Percentiles rank a stretch among this genome's conserved stretches.
Conservation (phyloP, 2,329 filamentous ascomycete genomes). For the Decorospora gaudefroyi region DNA sequence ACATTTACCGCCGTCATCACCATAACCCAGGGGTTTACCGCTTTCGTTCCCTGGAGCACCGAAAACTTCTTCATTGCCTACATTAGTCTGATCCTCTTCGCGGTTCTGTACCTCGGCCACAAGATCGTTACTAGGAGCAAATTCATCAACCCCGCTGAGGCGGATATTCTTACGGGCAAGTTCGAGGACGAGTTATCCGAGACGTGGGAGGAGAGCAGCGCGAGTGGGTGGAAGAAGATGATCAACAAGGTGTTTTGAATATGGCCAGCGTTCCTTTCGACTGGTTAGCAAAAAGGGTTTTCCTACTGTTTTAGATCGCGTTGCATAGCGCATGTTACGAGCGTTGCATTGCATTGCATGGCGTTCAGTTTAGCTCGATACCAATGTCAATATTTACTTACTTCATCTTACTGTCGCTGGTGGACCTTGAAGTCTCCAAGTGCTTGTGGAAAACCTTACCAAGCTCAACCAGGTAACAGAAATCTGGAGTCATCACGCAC, state of each 20-base stretch:
- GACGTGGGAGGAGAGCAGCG: slow-evolving; percentile 42
- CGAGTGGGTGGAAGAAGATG: slow-evolving; percentile 41
- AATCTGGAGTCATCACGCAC: too few species aligned
- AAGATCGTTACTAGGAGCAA: slow-evolving; percentile 51
- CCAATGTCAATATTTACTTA: not conserved
- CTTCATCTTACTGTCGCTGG: not conserved
- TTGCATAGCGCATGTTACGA: not conserved
- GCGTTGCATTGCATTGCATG: not conserved
- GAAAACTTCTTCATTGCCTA: slow-evolving; percentile 48
- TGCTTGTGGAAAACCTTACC: not conserved
- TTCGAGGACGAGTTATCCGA: slow-evolving; percentile 38
- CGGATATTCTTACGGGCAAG: slow-evolving; percentile 51
- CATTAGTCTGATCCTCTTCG: slow-evolving; percentile 48
- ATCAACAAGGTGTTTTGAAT: slow-evolving; percentile 32
- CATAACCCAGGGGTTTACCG: slow-evolving; percentile 49
- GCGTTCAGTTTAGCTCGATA: not conserved
- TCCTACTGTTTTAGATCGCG: not conserved
- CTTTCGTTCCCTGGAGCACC: slow-evolving; percentile 48
- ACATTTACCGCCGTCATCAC: slow-evolving; percentile 49
- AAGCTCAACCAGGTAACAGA: not conserved
- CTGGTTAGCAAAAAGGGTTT: not conserved
- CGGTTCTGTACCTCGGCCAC: slow-evolving; percentile 63
- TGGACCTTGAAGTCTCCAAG: not conserved
- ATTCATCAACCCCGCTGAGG: slow-evolving; percentile 49
- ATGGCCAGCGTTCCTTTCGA: too few species aligned